Percentiles rank a stretch among this genome's conserved stretches.
Evolutionary conservation across 495 filamentous ascomycete species (phyloP).

Genomic region (Tuber brumale): DNA sequence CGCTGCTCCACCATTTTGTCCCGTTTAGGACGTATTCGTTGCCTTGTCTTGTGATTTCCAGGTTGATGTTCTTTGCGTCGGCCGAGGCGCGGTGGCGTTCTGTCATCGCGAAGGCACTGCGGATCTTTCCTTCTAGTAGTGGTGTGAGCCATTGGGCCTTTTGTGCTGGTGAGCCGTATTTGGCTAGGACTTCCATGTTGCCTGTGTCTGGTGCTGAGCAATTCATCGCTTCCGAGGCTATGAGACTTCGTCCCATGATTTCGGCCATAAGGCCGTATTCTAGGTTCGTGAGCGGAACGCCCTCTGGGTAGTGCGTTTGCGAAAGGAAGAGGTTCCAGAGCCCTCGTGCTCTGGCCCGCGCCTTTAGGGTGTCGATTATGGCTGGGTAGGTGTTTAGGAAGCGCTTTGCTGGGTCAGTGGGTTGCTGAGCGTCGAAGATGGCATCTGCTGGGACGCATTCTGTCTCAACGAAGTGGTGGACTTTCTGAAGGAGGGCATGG

Average conservation of each 20-base stretch:
- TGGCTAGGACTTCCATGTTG: constrained; percentile 93
- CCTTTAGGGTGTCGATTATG: constrained; percentile 82
- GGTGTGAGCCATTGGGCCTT: constrained; percentile 81
- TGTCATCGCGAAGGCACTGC: constrained; percentile 90
- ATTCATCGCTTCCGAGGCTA: constrained; percentile 82
- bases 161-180: constrained; percentile 85
- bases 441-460: constrained; percentile 53
- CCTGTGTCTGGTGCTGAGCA: constrained; percentile 88
- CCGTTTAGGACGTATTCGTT: constrained; percentile 81
- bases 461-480: constrained; percentile 93
- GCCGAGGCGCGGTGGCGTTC: constrained; percentile 79
- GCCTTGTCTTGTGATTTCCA: constrained; percentile 72
- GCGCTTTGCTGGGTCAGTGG: constrained; percentile 34
- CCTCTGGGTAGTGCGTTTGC: constrained; percentile 88
- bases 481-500: constrained; percentile 44
- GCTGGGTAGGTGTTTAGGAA: constrained; percentile 58
- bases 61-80: constrained; percentile 80
- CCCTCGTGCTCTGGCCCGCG: constrained; percentile 72
- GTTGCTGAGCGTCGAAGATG: constrained; percentile 29
- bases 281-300: constrained; percentile 81
- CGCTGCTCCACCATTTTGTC: constrained; percentile 76
- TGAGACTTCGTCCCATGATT: constrained; percentile 69
- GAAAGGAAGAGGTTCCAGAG: constrained; percentile 98
- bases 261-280: constrained; percentile 94
- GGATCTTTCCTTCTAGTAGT: constrained; percentile 75